Percentiles rank a stretch among this genome's conserved stretches.
phyloP scores from a whole-genome alignment of 768 basidiomycete genomes.

The Termitomyces bulborhizus region DNA sequence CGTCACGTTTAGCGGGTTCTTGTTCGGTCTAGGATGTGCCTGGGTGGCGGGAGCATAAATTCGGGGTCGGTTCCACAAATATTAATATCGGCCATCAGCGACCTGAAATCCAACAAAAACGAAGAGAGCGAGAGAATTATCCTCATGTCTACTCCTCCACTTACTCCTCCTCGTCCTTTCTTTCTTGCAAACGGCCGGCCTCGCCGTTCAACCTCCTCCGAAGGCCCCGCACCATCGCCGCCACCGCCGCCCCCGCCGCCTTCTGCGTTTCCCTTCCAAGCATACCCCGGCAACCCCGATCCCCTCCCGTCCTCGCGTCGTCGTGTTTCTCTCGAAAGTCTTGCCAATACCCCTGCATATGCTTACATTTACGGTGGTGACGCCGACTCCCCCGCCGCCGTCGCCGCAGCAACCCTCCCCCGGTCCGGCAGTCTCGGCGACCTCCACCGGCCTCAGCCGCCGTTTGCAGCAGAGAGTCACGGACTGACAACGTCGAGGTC shows the following conservation, averaged over 20 bases:
- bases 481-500: slow-evolving; percentile 10
- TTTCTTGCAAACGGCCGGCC: not conserved
- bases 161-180: not conserved
- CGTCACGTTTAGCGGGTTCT: not conserved
- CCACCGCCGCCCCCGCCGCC: slow-evolving; percentile 22
- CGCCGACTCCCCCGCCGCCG: not conserved
- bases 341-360: slow-evolving; percentile 21
- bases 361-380: slow-evolving; percentile 17
- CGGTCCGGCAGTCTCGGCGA: slow-evolving; percentile 18
- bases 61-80: not conserved
- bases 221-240: slow-evolving; percentile 3
- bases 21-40: not conserved
- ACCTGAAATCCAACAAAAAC: not conserved
- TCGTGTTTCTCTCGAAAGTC: slow-evolving; percentile 38
- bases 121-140: too few relatives aligned
- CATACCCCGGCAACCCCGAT: slow-evolving; percentile 62
- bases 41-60: not conserved
- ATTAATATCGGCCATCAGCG: slow-evolving; percentile 7
- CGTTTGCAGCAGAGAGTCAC: not conserved
- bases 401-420: slow-evolving; percentile 5
- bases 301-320: slow-evolving; percentile 33
- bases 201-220: slow-evolving; percentile 14
- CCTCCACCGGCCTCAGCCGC: slow-evolving; percentile 29
- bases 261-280: slow-evolving; percentile 48
- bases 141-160: not conserved